phyloP scores from a whole-genome alignment of 2,329 filamentous ascomycete species.

The Ophiognomonia clavigignenti-juglandacearum region DNA sequence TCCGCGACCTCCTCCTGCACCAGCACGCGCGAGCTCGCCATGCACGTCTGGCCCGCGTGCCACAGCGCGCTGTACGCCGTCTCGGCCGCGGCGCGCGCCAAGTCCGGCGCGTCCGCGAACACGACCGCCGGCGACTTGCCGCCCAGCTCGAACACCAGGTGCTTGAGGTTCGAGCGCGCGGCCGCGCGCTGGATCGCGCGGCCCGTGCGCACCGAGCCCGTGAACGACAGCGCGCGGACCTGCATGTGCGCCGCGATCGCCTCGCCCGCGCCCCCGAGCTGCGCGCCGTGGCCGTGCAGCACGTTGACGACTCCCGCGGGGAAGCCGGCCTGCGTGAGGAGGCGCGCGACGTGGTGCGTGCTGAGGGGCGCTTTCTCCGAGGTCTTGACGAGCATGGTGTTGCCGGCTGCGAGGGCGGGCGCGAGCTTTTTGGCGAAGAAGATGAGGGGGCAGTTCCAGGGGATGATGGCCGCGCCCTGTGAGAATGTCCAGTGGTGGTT shows the following conservation, averaged over 20 bases:
- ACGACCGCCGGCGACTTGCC: constrained; percentile 62
- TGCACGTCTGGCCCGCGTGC: constrained; percentile 56
- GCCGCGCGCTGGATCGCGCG: constrained; percentile 70
- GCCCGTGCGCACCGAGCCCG: constrained; percentile 67
- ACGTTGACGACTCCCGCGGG: constrained; percentile 72
- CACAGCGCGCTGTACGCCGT: constrained; percentile 40
- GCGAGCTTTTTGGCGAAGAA: constrained; percentile 43
- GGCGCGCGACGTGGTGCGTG: constrained; percentile 34
- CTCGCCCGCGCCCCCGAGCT: constrained; percentile 60
- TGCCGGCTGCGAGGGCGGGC: constrained; percentile 43
- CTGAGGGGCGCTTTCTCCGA: constrained; percentile 50
- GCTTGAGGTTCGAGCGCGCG: constrained; percentile 58
- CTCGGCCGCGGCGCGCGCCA: constrained; percentile 57
- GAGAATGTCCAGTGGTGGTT: too few species aligned
- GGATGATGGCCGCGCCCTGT: constrained; percentile 48
- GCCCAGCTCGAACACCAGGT: constrained; percentile 62
- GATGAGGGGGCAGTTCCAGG: constrained; percentile 49
- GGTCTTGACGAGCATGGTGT: constrained; percentile 48
- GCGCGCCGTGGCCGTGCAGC: constrained; percentile 64
- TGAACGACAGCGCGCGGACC: constrained; percentile 72
- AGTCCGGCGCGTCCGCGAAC: constrained; percentile 61
- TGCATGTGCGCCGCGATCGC: constrained; percentile 63
- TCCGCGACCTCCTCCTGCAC: constrained; percentile 46
- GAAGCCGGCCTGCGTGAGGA: constrained; percentile 68
- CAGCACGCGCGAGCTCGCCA: constrained; percentile 54